phyloP scores from a whole-genome alignment of 176 grass and related monocot species.

The Lolium rigidum region DNA sequence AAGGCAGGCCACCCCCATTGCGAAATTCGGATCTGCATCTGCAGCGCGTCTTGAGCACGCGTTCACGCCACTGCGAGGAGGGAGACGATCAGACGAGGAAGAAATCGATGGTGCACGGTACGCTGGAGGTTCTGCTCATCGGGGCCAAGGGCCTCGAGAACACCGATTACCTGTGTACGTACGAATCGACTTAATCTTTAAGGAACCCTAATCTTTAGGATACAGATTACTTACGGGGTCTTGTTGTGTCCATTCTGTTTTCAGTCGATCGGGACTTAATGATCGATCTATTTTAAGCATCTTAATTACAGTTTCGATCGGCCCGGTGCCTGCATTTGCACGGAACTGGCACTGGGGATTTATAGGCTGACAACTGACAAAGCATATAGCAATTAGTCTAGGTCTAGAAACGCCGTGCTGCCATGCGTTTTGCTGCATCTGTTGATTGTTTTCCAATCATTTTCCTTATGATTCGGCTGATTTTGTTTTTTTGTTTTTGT shows the following conservation, averaged over 20 bases:
- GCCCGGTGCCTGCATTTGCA: background rate
- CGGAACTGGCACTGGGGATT: constrained; percentile 1
- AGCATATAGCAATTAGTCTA: background rate
- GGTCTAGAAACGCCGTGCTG: background rate
- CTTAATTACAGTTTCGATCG: background rate
- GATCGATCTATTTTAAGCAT: background rate
- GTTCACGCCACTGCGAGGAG: constrained; percentile 1
- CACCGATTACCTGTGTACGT: constrained; percentile 69
- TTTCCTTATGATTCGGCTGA: background rate
- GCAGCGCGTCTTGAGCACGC: background rate
- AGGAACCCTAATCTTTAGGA: background rate
- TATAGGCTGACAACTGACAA: background rate
- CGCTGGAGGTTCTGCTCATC: constrained; percentile 75
- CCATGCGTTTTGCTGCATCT: background rate
- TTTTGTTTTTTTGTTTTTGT: background rate
- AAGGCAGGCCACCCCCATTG: background rate
- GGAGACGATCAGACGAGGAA: background rate
- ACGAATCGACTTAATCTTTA: background rate
- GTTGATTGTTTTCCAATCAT: background rate
- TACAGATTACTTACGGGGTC: background rate
- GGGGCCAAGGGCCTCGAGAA: constrained; percentile 83
- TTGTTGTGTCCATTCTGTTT: background rate
- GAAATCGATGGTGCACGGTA: constrained; percentile 63
- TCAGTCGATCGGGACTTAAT: constrained; percentile 6
- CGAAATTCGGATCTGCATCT: constrained; percentile 27